Evolutionary conservation across 2,329 filamentous ascomycete genomes (phyloP).

Genomic region (Colletotrichum sansevieriae): DNA sequence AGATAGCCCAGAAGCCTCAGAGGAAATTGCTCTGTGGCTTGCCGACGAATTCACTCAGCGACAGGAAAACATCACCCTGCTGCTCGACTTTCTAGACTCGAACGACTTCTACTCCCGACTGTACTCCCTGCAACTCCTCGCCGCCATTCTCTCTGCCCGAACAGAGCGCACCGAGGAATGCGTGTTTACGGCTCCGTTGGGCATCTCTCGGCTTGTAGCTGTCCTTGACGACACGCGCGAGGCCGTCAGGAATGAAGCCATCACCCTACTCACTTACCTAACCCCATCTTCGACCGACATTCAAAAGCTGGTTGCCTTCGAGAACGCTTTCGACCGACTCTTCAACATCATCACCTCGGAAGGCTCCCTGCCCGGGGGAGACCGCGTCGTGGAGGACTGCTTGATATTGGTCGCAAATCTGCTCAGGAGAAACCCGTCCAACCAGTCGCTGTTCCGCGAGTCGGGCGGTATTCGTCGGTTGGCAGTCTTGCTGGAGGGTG

Average conservation of each 20-base stretch:
- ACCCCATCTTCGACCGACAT: conserved; percentile 89
- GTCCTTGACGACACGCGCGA: conserved; percentile 88
- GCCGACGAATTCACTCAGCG: conserved; percentile 98
- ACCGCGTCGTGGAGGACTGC: conserved; percentile 91
- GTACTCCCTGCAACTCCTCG: conserved; percentile 90
- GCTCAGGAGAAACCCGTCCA: conserved; percentile 86
- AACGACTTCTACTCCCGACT: conserved; percentile 91
- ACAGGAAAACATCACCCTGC: conserved; percentile 93
- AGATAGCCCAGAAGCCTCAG: conserved; percentile 88
- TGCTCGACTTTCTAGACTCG: conserved; percentile 90
- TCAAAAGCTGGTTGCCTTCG: conserved; percentile 95
- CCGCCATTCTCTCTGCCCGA: conserved; percentile 85
- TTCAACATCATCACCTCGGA: conserved; percentile 87
- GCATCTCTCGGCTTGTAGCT: conserved; percentile 87
- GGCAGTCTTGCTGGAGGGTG: conserved; percentile 74
- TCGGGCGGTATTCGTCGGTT: conserved; percentile 84
- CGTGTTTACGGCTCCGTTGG: conserved; percentile 88
- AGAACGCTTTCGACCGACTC: conserved; percentile 90
- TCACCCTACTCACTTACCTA: conserved; percentile 88
- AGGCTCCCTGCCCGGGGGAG: conserved; percentile 84
- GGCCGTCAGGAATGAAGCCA: conserved; percentile 87
- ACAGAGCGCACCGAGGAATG: conserved; percentile 96
- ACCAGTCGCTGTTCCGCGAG: conserved; percentile 94
- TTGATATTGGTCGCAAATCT: conserved; percentile 92
- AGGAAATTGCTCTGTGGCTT: conserved; percentile 95